These are phyloP conservation scores for Sordariomycetes sp. DNA, from an alignment of 2,329 filamentous ascomycete genomes.

Conservation along the genomic window DNA sequence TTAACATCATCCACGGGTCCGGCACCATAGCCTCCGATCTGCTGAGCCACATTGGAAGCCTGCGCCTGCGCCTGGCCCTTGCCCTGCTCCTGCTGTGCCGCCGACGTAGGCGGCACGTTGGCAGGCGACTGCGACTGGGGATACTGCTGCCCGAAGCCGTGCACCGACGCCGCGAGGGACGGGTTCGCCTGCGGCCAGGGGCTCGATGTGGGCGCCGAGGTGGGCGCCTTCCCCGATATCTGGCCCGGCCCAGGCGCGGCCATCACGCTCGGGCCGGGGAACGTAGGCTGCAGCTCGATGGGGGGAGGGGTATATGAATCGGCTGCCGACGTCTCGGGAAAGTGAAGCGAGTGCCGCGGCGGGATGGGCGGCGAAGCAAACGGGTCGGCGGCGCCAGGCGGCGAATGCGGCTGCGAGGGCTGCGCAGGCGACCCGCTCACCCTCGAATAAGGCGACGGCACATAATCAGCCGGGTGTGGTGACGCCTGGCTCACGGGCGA, in stretches of 20 bases:
- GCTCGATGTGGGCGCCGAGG: not conserved
- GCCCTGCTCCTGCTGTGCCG: not conserved
- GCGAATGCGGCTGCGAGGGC: slow-evolving; percentile 7
- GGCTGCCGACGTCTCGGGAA: not conserved
- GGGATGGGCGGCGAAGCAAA: not conserved
- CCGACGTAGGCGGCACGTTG: not conserved
- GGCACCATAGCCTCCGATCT: not conserved
- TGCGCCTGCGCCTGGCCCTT: not conserved
- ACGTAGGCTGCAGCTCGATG: not conserved
- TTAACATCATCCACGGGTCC: slow-evolving; percentile 27
- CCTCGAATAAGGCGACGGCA: slow-evolving; percentile 5
- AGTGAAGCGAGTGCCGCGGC: not conserved
- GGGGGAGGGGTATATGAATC: not conserved
- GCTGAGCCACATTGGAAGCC: not conserved
- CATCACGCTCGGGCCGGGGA: slow-evolving; percentile 4
- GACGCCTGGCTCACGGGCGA: slow-evolving; percentile 18
- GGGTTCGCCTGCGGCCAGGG: not conserved
- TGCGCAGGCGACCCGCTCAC: slow-evolving; percentile 3
- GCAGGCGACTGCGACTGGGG: not conserved
- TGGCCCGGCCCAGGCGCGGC: not conserved
- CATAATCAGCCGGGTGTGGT: slow-evolving; percentile 1
- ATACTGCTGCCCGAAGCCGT: not conserved
- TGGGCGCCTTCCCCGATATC: not conserved
- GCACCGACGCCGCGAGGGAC: not conserved
- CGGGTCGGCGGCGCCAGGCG: not conserved